Conservation (phyloP, 306 rosid species). For the Cicer arietinum region DNA sequence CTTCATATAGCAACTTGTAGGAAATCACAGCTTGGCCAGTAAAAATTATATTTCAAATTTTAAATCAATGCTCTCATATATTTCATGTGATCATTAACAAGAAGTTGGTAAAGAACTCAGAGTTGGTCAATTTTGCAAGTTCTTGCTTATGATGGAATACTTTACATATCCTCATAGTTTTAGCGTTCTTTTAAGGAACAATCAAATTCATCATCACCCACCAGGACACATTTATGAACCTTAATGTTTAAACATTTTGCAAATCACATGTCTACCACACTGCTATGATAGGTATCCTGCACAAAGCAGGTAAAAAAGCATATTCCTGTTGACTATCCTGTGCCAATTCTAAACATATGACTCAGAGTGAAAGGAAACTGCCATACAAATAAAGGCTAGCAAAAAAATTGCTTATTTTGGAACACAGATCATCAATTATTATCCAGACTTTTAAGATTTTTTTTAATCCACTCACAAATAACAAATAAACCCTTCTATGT, state of each 20-base stretch:
- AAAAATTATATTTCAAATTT: slow-evolving; percentile 28
- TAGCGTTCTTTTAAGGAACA: slow-evolving; percentile 9
- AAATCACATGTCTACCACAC: slow-evolving; percentile 6
- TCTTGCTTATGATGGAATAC: slow-evolving; percentile 6
- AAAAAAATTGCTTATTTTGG: slow-evolving; percentile 5
- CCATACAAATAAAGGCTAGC: not conserved
- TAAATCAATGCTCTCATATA: slow-evolving; percentile 13
- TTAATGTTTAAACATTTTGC: slow-evolving; percentile 20
- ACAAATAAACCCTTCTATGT: slow-evolving; percentile 15
- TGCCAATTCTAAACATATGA: slow-evolving; percentile 1
- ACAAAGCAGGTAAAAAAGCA: not conserved
- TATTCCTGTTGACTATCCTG: slow-evolving; percentile 5
- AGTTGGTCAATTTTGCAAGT: slow-evolving; percentile 25
- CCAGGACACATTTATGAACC: slow-evolving; percentile 1
- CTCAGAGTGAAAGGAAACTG: not conserved
- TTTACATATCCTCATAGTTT: not conserved
- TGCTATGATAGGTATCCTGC: slow-evolving; percentile 1
- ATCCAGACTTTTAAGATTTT: slow-evolving; percentile 3
- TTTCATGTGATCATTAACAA: slow-evolving; percentile 4
- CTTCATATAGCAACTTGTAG: slow-evolving; percentile 37
- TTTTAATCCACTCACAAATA: slow-evolving; percentile 10
- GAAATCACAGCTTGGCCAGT: slow-evolving; percentile 4
- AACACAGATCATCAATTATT: slow-evolving; percentile 13
- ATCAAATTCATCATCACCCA: slow-evolving; percentile 10
- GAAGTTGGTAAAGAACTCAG: slow-evolving; percentile 13